phyloP scores from a whole-genome alignment of 345 rosid species.

The Conringia planisiliqua region DNA sequence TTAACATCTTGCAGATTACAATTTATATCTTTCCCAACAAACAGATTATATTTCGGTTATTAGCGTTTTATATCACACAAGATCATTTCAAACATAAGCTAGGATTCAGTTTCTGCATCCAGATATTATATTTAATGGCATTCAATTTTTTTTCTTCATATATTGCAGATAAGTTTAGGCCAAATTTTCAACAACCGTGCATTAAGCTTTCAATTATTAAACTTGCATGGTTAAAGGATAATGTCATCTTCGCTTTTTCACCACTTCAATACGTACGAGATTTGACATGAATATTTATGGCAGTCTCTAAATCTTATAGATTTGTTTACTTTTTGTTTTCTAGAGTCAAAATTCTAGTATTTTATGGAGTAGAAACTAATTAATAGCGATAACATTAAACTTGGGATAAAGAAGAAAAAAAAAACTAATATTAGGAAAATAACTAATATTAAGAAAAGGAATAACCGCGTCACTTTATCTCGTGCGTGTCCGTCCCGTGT shows the following conservation, averaged over 20 bases:
- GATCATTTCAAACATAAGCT: too few relatives aligned
- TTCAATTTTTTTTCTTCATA: too few relatives aligned
- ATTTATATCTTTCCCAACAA: not conserved
- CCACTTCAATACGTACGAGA: not conserved
- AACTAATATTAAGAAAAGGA: not conserved
- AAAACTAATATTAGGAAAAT: not conserved
- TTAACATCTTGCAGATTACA: not conserved
- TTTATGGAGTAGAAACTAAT: not conserved
- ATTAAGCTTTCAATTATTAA: not conserved
- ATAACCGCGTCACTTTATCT: slow-evolving; percentile 10
- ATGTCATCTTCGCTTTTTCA: not conserved
- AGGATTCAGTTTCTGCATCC: too few relatives aligned
- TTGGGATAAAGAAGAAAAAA: not conserved
- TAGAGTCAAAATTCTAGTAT: not conserved
- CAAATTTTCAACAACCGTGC: too few relatives aligned
- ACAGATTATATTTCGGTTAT: not conserved
- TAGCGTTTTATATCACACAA: not conserved
- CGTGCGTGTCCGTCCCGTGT: slow-evolving; percentile 25
- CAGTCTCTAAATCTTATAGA: not conserved
- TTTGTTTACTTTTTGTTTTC: not conserved
- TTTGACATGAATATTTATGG: not conserved
- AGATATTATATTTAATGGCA: too few relatives aligned
- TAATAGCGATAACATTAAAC: slow-evolving; percentile 5
- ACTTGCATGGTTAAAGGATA: not conserved
- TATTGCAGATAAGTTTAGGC: too few relatives aligned